A percentile compares a stretch with the other conserved stretches of the same genome.
Conservation (phyloP, 805 yeast species). For the Candida taoyuanica region DNA sequence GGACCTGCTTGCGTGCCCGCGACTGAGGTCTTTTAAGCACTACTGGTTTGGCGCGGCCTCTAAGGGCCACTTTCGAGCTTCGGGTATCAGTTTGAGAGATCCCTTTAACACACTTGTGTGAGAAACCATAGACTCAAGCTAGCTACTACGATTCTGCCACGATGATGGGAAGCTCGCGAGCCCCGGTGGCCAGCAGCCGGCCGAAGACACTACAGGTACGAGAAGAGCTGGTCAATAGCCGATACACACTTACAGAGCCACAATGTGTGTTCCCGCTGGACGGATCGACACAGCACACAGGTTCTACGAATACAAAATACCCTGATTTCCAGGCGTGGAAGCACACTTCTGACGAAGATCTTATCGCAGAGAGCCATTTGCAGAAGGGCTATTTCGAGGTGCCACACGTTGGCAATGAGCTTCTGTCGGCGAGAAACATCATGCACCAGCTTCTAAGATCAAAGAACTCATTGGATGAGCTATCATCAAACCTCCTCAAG, state of each 20-base stretch:
- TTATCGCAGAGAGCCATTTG: conserved; percentile 46
- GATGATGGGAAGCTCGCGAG: conserved; percentile 8
- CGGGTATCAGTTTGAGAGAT: no score
- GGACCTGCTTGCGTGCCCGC: neutral
- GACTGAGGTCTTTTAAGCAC: no score
- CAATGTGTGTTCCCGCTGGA: conserved; percentile 31
- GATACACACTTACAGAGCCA: conserved; percentile 32
- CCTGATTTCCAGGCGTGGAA: conserved; percentile 78
- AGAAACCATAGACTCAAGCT: no score
- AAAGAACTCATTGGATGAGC: conserved; percentile 40
- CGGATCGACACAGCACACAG: conserved; percentile 15
- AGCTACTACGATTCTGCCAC: no score
- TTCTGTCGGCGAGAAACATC: conserved; percentile 62
- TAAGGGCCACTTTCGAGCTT: no score
- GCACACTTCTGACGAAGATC: conserved; percentile 52
- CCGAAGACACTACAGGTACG: conserved; percentile 15
- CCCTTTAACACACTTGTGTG: no score
- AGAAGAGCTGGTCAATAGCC: conserved; percentile 26
- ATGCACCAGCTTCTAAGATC: conserved; percentile 31
- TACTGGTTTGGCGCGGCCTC: no score
- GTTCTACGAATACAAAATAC: conserved; percentile 31
- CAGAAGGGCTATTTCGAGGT: conserved; percentile 70
- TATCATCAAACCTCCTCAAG: conserved; percentile 42
- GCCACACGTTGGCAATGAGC: conserved; percentile 60
- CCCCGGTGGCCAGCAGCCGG: conserved; percentile 7